These are phyloP conservation scores for Kwoniella shandongensis DNA, from an alignment of 768 basidiomycete species.

Conservation along the genomic window DNA sequence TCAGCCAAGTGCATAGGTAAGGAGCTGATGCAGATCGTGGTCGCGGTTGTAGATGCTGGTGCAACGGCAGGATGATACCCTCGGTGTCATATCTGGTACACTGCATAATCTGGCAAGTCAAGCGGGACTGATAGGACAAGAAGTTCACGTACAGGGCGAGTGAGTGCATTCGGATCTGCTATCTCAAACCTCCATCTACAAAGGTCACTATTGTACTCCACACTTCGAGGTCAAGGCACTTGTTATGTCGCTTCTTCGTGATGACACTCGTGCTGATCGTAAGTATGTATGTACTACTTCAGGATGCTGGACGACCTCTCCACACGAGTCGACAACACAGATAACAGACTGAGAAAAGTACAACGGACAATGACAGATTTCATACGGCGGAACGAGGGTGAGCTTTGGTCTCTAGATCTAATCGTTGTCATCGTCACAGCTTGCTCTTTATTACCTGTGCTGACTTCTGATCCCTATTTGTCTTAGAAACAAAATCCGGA, in stretches of 20 bases:
- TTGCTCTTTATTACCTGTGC: too few species aligned
- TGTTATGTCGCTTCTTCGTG: too few species aligned
- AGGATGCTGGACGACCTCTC: conserved; percentile 83
- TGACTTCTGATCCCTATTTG: too few species aligned
- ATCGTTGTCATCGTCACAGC: too few species aligned
- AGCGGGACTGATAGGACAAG: conserved; percentile 90
- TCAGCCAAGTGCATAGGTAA: background rate
- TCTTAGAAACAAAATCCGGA: conserved; percentile 76
- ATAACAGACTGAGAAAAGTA: conserved; percentile 65
- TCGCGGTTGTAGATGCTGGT: conserved; percentile 69
- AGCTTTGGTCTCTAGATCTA: too few species aligned
- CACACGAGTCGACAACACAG: conserved; percentile 67
- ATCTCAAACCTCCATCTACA: background rate
- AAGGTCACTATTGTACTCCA: too few species aligned
- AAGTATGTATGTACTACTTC: conserved; percentile 12
- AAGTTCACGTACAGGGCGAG: conserved; percentile 90
- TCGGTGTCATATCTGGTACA: conserved; percentile 83
- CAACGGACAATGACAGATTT: conserved; percentile 74
- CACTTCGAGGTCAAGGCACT: too few species aligned
- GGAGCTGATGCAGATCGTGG: background rate
- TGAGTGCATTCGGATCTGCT: conserved; percentile 55
- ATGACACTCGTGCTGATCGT: too few species aligned
- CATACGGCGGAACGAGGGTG: conserved; percentile 78
- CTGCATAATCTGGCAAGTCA: conserved; percentile 80
- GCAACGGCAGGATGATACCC: conserved; percentile 81